A percentile compares a stretch with the other conserved stretches of the same genome.
Conservation (phyloP, 1,284 basidiomycete species). For the Coniophora puteana region DNA sequence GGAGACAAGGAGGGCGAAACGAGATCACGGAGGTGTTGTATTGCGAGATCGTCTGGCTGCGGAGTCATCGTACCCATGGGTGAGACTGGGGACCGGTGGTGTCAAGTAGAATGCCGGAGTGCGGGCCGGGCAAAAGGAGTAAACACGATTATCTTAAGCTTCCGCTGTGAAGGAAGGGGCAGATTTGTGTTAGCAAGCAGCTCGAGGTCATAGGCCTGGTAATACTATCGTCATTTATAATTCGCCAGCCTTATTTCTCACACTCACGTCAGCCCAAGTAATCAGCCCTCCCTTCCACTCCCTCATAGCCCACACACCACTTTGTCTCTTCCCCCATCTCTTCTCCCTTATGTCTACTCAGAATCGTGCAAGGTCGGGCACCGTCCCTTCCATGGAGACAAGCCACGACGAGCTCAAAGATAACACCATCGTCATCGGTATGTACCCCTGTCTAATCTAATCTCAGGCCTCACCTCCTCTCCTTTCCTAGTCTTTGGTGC, state of each 20-base stretch:
- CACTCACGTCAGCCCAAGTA: slow-evolving; percentile 21
- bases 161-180: too few relatives aligned
- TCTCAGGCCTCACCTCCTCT: slow-evolving; percentile 13
- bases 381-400: slow-evolving; percentile 85
- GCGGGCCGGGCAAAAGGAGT: too few relatives aligned
- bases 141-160: too few relatives aligned
- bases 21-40: slow-evolving; percentile 60
- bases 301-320: slow-evolving; percentile 5
- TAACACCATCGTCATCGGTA: slow-evolving; percentile 86
- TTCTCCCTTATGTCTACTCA: slow-evolving; percentile 1
- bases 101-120: too few relatives aligned
- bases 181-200: too few relatives aligned
- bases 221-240: too few relatives aligned
- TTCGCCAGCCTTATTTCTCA: slow-evolving; percentile 6
- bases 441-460: slow-evolving; percentile 26
- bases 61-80: neutral
- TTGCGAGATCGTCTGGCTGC: slow-evolving; percentile 41
- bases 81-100: too few relatives aligned
- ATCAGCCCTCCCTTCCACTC: slow-evolving; percentile 16
- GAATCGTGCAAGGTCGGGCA: slow-evolving; percentile 64
- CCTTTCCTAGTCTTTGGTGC: slow-evolving; percentile 81
- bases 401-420: slow-evolving; percentile 71
- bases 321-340: slow-evolving; percentile 9
- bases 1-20: slow-evolving; percentile 41
- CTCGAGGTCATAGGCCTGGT: too few relatives aligned